phyloP scores from a whole-genome alignment of 805 yeast genomes.

The Myxozyma kluyveri region DNA sequence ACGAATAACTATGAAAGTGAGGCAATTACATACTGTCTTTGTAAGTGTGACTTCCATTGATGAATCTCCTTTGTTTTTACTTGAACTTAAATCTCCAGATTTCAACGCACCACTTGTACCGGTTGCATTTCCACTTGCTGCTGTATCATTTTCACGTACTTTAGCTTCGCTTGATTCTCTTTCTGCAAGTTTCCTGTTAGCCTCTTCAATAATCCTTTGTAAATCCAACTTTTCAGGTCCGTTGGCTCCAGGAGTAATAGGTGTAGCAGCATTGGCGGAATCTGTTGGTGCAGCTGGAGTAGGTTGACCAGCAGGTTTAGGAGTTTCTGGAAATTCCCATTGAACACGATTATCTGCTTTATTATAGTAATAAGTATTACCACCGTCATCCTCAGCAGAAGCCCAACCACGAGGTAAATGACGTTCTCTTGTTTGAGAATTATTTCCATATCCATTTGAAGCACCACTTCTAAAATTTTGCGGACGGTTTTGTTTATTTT shows the following conservation, averaged over 20 bases:
- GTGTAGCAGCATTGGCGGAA: constrained; percentile 3
- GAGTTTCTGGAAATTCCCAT: constrained; percentile 58
- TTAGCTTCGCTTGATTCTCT: constrained; percentile 37
- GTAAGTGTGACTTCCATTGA: constrained; percentile 15
- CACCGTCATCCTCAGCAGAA: constrained; percentile 47
- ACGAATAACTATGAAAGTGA: neutral
- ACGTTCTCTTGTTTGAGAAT: neutral
- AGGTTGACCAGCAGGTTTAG: constrained; percentile 35
- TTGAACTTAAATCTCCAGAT: neutral
- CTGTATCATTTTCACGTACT: too few relatives aligned
- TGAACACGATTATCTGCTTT: constrained; percentile 47
- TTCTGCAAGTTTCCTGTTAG: constrained; percentile 35
- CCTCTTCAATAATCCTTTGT: constrained; percentile 44
- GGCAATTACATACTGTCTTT: constrained; percentile 11
- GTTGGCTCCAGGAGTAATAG: constrained; percentile 9
- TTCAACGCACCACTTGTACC: neutral
- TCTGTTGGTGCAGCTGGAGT: constrained; percentile 27
- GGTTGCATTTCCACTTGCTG: neutral
- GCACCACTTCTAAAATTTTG: neutral
- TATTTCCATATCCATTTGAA: neutral
- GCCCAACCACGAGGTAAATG: constrained; percentile 59
- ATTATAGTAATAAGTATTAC: constrained; percentile 55
- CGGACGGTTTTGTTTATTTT: neutral
- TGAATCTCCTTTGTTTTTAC: neutral
- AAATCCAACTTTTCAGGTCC: constrained; percentile 32